Base-by-base conservation (phyloP, 2,329 filamentous ascomycete species). In the Capronia epimyces region DNA sequence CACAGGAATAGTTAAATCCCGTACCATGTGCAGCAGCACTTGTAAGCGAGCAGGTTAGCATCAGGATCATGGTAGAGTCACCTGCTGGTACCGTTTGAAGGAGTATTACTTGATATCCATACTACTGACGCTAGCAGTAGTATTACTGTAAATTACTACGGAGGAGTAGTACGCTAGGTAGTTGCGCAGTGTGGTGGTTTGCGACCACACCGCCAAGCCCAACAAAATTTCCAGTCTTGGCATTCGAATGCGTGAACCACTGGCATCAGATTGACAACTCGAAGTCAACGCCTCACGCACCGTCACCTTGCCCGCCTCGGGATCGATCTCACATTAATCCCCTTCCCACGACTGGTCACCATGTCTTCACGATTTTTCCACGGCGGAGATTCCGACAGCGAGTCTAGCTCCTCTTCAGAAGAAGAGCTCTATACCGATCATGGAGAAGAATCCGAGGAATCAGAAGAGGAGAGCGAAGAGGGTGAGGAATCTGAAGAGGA, bases 351-450 rank as follows among this genome's bases (percentile, higher is more conserved):
- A 29, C 25, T 39, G 44, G 62, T 70, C 75, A 86, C 68, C 57
- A 93, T 91, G 87, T 97, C 93, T 80, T 97, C 93, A 80, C 87
- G 89, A 77, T 98, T 97, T 75, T 97, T 97, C 80, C 87, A 89
- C 73, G 87, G 87, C 71, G 87, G 85, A 76, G 90, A 95, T 74
- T 96, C 90, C 82, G 95, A 91, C 67, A 88, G 83, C 78, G 90
- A 96, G 74, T 90, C 82, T 76, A 89, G 88, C 79, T 95, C 89
- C 59, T 82, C 79, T 66, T 91, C 96, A 64, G 91, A 97, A 78
- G 90, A 97, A 76, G 86, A 90, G 74, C 84, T 95, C 74, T 94
- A 94, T 82, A 83, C 83, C 71, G 86, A 87, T 69, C 80, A 83
- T 65, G 74, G 77, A 61, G 69, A 73, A 60, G 68, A 74, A 59